Evolutionary conservation across 164 flowering plant species (phyloP).

Genomic region (Chimonanthus salicifolius): DNA sequence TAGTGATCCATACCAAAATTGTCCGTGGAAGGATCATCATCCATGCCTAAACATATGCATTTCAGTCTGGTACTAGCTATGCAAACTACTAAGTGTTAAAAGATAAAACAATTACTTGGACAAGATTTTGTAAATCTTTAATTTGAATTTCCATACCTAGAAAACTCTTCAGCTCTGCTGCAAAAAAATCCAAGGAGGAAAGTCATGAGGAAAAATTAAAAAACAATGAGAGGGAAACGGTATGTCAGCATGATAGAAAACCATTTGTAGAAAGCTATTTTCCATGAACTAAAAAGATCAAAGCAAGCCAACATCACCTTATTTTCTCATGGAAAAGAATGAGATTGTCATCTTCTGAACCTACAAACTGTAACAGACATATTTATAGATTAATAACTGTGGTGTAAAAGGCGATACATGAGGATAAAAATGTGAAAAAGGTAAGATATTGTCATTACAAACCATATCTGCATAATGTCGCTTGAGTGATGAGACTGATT

Average conservation of each 20-base stretch:
- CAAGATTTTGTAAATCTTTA: background rate
- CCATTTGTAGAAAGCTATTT: background rate
- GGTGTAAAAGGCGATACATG: background rate
- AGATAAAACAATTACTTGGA: too few relatives aligned
- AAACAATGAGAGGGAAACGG: background rate
- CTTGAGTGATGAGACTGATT: slow-evolving; percentile 42
- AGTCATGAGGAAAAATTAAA: background rate
- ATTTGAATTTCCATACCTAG: slow-evolving; percentile 47
- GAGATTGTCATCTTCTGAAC: slow-evolving; percentile 71
- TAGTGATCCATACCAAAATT: background rate
- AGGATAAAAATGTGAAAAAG: background rate
- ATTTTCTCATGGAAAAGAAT: slow-evolving; percentile 86
- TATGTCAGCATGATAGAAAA: background rate
- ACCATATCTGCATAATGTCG: slow-evolving; percentile 92
- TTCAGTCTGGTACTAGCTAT: background rate
- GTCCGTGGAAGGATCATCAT: background rate
- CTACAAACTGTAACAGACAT: slow-evolving; percentile 57
- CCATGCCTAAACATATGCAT: background rate
- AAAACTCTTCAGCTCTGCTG: slow-evolving; percentile 79
- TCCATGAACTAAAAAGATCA: background rate
- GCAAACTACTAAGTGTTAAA: background rate
- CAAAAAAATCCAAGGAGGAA: slow-evolving; percentile 15
- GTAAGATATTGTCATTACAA: slow-evolving; percentile 12
- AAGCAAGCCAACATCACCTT: slow-evolving; percentile 42
- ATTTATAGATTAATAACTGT: background rate